These are phyloP conservation scores for Ilex aquifolium DNA, from an alignment of 257 asterid genomes.

Conservation along the genomic window DNA sequence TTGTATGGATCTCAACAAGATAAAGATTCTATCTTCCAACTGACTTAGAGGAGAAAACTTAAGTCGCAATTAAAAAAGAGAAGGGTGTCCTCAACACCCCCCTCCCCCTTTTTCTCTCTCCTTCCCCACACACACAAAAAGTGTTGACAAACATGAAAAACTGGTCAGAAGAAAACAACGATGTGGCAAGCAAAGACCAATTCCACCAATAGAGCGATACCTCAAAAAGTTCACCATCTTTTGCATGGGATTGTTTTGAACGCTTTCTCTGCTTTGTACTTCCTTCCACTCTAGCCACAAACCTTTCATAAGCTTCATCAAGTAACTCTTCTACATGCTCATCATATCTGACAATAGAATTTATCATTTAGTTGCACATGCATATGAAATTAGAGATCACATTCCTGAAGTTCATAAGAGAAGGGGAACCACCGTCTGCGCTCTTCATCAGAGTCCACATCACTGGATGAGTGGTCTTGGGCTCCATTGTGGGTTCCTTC, in stretches of 20 bases:
- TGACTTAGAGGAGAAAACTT: no score
- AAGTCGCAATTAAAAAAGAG: no score
- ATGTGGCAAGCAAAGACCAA: not conserved
- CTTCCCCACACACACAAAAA: not conserved
- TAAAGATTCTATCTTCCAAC: no score
- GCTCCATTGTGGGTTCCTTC: constrained; percentile 42
- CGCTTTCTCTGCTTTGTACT: constrained; percentile 81
- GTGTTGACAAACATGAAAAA: not conserved
- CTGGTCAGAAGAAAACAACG: not conserved
- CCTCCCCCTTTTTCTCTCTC: no score
- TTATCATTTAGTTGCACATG: constrained; percentile 12
- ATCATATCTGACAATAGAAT: constrained; percentile 52
- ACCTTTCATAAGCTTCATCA: constrained; percentile 76
- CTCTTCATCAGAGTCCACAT: constrained; percentile 90
- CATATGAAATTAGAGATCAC: not conserved
- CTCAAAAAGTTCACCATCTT: constrained; percentile 49
- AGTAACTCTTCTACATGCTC: constrained; percentile 61
- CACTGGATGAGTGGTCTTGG: constrained; percentile 46
- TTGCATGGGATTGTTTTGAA: constrained; percentile 46
- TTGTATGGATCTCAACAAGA: no score
- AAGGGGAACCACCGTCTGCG: constrained; percentile 41
- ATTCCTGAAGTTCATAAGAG: constrained; percentile 2
- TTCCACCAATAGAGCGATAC: constrained; percentile 20
- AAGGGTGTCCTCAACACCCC: no score
- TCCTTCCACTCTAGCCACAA: constrained; percentile 69